These are phyloP conservation scores for Acanthochlamys bracteata DNA, from an alignment of 106 monocot genomes.

Conservation along the genomic window DNA sequence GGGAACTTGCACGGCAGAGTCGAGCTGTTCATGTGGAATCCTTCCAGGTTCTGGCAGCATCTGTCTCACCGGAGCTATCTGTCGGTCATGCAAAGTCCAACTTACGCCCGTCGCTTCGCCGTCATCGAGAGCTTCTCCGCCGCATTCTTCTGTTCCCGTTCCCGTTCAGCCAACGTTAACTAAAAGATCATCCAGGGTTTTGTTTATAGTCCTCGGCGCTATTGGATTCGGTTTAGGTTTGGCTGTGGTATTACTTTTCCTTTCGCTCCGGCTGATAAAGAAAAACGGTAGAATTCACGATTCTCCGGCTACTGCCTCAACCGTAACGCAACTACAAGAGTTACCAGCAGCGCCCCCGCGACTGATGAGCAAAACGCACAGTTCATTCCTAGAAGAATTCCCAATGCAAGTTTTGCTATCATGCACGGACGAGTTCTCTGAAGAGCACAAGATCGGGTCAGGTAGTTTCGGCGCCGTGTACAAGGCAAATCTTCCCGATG, in stretches of 20 bases:
- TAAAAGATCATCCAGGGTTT: neutral
- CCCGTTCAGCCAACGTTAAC: neutral
- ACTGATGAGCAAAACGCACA: conserved; percentile 21
- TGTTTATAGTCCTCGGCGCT: conserved; percentile 19
- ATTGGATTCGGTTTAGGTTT: conserved; percentile 17
- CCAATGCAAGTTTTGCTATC: neutral
- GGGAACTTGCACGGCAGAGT: conserved; percentile 27
- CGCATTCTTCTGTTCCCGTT: neutral
- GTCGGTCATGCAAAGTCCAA: conserved; percentile 22
- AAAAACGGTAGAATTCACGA: conserved; percentile 23
- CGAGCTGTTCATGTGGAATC: conserved; percentile 22
- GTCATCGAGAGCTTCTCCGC: neutral
- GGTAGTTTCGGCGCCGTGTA: conserved; percentile 30
- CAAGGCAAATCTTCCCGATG: conserved; percentile 18
- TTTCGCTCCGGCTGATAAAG: neutral
- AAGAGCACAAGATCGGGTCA: conserved; percentile 18
- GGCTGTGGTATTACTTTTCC: neutral
- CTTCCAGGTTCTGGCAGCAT: conserved; percentile 32
- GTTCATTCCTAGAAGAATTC: conserved; percentile 6
- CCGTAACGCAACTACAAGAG: neutral
- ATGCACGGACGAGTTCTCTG: neutral
- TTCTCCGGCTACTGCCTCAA: neutral
- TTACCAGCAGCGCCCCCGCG: neutral
- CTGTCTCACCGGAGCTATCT: conserved; percentile 30
- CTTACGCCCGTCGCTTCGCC: neutral